Evolutionary conservation across 768 basidiomycete genomes (phyloP), one percentile per base, ranked within the genome.

Genomic region (Leccinum disarticulatum): DNA sequence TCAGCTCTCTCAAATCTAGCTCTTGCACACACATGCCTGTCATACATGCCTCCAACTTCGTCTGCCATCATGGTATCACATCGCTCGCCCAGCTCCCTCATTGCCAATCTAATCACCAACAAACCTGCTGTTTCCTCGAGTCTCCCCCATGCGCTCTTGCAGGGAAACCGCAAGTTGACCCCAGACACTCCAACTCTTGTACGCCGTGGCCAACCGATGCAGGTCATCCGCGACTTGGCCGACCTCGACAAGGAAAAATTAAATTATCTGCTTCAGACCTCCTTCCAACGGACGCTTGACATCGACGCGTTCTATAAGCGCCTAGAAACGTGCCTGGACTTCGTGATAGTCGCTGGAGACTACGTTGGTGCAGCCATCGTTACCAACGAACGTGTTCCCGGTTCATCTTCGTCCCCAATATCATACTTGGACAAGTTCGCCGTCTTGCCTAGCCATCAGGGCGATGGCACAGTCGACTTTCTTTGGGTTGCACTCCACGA

Each of bases 351-450:
- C 65, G 92, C 94, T 0, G 96, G 96, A 57, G 95, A 99, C 74
- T 98, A 98, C 74, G 86, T 86, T 8, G 97, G 95, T 28, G 94
- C 93, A 7, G 97, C 95, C 22, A 84, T 99, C 67, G 94, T 98
- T 56, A 99, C 97, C 35, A 80, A 82, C 60, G 83, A 87, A 59
- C 66, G 73, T 33, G 71, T 72, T 54, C 67, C 80, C n/a, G 74
- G 65, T 36, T 53, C 63, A 43, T 62, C 68, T 33, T 60, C 64
- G 41, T 58, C 70, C 22, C 83, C 88, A 6, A 86, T 96, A 61
- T 87, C 91, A 15, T 99, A 99, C 76, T 85, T 99, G 52, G 97
- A 99, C 81, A 99, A 99, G 77, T 99, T 99, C 72, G 96, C 95
- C 15, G 95, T 99, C 43, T 81, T 95, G 41, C 97, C 97, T 3